Evolutionary conservation across 805 yeast species (phyloP).

Genomic region (Candida silvicultrix): DNA sequence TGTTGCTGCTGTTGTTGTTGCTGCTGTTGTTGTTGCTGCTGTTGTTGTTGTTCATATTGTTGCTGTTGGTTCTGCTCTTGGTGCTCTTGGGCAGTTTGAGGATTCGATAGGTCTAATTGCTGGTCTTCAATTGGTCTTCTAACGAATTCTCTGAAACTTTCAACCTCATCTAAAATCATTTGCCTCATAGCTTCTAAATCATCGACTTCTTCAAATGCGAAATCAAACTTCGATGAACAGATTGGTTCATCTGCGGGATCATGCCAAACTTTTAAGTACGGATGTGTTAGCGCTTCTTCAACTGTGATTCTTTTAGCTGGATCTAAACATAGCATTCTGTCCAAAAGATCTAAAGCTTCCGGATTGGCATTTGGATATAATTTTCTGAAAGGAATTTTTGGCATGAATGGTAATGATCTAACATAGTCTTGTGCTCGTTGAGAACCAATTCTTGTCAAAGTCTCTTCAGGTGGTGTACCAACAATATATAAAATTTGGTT

Average conservation of each 20-base stretch:
- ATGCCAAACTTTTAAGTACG: constrained; percentile 85
- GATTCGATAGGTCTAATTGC: constrained; percentile 29
- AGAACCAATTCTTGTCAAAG: constrained; percentile 67
- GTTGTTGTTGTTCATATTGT: constrained; percentile 15
- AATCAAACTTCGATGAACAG: constrained; percentile 77
- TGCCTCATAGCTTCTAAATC: constrained; percentile 70
- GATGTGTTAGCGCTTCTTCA: constrained; percentile 83
- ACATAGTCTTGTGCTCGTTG: constrained; percentile 90
- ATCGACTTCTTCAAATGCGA: constrained; percentile 73
- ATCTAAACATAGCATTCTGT: constrained; percentile 77
- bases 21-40: constrained; percentile 9
- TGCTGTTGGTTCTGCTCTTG: constrained; percentile 4
- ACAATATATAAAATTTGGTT: constrained; percentile 79
- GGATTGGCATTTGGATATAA: constrained; percentile 86
- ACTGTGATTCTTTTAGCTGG: constrained; percentile 82
- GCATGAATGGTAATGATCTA: constrained; percentile 76
- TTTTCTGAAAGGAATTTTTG: constrained; percentile 62
- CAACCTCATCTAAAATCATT: constrained; percentile 78
- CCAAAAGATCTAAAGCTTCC: constrained; percentile 74
- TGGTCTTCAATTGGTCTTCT: constrained; percentile 66
- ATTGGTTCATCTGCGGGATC: constrained; percentile 89
- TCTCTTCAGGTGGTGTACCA: constrained; percentile 86
- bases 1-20: constrained; percentile 6
- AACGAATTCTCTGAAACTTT: constrained; percentile 71
- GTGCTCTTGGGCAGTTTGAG: constrained; percentile 14